phyloP scores from a whole-genome alignment of 345 rosid species.

The Hevea brasiliensis region DNA sequence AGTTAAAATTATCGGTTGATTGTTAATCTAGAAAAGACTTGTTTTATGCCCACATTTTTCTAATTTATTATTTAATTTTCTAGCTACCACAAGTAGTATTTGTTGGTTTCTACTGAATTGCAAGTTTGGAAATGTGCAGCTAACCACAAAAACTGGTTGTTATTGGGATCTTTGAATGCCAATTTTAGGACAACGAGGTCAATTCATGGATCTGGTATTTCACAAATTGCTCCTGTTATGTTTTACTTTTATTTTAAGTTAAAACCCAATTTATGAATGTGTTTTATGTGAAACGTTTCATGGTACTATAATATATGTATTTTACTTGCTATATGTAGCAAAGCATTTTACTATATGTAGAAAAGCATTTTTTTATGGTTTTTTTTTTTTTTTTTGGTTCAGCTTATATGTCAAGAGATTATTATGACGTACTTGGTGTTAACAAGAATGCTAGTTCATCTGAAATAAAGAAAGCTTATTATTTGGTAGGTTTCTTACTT shows the following conservation, averaged over 20 bases:
- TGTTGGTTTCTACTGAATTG: not conserved
- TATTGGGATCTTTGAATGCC: constrained; percentile 41
- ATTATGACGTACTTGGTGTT: constrained; percentile 83
- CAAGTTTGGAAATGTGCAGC: constrained; percentile 35
- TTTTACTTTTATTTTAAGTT: not conserved
- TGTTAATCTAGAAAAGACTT: not conserved
- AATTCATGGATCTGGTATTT: constrained; percentile 82
- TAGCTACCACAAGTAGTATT: not conserved
- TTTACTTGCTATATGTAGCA: no score
- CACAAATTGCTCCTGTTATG: not conserved
- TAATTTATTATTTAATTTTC: not conserved
- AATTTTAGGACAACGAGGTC: constrained; percentile 50
- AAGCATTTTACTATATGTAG: no score
- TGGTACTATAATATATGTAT: not conserved
- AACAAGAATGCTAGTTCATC: constrained; percentile 70
- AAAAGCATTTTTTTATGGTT: not conserved
- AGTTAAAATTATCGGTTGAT: not conserved
- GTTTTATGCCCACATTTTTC: not conserved
- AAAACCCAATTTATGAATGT: not conserved
- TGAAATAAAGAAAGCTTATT: constrained; percentile 95
- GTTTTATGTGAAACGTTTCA: not conserved
- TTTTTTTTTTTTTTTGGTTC: constrained; percentile 23
- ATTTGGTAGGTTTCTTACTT: constrained; percentile 53
- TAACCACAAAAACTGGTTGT: constrained; percentile 44
- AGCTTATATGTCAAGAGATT: constrained; percentile 65